These are phyloP conservation scores for Saccharum hybrid DNA, from an alignment of 202 grass and related monocot species.

Conservation along the genomic window DNA sequence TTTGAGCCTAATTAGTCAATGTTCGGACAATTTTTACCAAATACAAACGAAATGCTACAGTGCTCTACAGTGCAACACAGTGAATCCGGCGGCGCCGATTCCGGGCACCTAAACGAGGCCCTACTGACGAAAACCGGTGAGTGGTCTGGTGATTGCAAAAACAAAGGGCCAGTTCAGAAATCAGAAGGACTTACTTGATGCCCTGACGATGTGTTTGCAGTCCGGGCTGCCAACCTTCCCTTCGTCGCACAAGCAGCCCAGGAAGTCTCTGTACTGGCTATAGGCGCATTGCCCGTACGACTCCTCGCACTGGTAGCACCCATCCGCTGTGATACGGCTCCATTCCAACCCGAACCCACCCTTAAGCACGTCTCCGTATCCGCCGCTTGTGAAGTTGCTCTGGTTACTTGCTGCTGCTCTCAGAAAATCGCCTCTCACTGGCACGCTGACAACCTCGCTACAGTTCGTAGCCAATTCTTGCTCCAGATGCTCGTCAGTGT, in stretches of 20 bases:
- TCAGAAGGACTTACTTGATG: neutral
- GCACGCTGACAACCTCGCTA: neutral
- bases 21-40: too few species aligned
- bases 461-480: accelerated
- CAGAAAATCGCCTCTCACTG: neutral
- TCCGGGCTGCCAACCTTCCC: neutral
- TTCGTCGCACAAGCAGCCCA: slow-evolving; percentile 47
- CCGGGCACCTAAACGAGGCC: too few species aligned
- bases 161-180: neutral
- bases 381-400: accelerated
- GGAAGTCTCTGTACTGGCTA: accelerated
- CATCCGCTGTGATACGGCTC: accelerated
- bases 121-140: neutral
- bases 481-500: accelerated
- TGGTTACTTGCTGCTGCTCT: accelerated
- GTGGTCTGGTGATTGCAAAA: neutral
- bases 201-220: neutral
- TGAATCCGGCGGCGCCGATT: too few species aligned
- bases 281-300: slow-evolving; percentile 25
- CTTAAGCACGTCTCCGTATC: neutral
- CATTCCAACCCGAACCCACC: slow-evolving; percentile 52
- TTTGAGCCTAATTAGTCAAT: too few species aligned
- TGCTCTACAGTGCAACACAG: too few species aligned
- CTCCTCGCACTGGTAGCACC: neutral
- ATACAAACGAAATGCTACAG: too few species aligned